Evolutionary conservation across 2,329 filamentous ascomycete genomes (phyloP), one percentile per base, ranked within the genome.

Genomic region (Fusarium globosum): DNA sequence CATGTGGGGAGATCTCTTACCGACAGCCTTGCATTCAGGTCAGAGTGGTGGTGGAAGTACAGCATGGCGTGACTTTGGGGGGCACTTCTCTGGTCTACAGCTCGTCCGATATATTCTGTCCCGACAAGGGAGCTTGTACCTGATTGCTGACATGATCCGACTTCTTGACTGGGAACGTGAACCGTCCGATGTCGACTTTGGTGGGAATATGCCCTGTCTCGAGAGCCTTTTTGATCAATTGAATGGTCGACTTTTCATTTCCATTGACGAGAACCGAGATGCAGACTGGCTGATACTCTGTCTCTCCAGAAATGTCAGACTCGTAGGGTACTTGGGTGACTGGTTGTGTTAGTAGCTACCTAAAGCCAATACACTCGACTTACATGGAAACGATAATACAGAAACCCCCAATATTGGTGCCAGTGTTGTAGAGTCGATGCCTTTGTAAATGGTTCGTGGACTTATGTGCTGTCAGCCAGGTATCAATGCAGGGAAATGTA

Each of bases 331-430:
- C 49, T 56, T 83, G 80, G 0, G 75, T 75, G 42, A 82, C 81
- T 81, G 30, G 20, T 21, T 43, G 14, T 35, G 60, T 77, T 51
- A 78, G 63, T 21, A 61, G 16, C 26, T 39, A 20, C n/a, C 2
- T 7, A 33, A 4, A n/a, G 56, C 33, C 42, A 41, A 59, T 1
- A 7, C 21, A 7, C 30, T 12, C 28, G 4, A 78, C 82, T 77
- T 76, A 83, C 82, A 81, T 38, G 82, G 82, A 20, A 81, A 74
- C 12, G 79, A 69, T 11, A 84, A 69, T 35, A 82, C 73, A 4
- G 82, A 81, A 36, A 73, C 62, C 33, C 76, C 77, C 33, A 84
- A 74, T 12, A 82, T 57, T 3, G 77, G 64, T 23, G 79, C 74
- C 35, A 83, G 76, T 14, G 79, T 60, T 21, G 78, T 74, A 20